Evolutionary conservation across 2,329 filamentous ascomycete genomes (phyloP), one percentile per base, ranked within the genome.

Genomic region (Golovinomyces cichoracearum): DNA sequence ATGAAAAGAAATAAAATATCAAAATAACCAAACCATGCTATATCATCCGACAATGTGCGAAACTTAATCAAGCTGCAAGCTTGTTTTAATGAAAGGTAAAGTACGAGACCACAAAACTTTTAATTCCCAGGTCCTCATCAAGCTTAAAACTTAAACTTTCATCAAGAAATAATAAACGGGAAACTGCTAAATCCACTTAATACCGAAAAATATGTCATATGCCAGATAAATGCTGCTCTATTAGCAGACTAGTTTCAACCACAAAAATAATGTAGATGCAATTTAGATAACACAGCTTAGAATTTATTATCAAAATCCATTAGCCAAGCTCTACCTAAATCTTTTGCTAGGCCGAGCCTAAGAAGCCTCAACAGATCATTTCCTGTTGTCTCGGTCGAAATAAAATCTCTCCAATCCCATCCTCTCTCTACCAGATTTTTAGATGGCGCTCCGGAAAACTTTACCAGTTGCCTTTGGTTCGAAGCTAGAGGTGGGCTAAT

Each of bases 281-380:
- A 9, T 17, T 3, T 17, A 13, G n/a, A n/a, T n/a, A n/a, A n/a
- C n/a, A n/a, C n/a, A n/a, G n/a, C 9, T 57, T 56, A 61, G 50
- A 57, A 45, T 33, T 47, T 50, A 27, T 51, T 53, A 60, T 81
- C 75, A 17, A 75, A 74, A 53, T 80, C 76, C 50, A 72, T 68
- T 29, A 80, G 63, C 78, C 80, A 85, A 48, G 78, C 66, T 57
- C 68, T 71, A 13, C 74, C 79, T 58, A 92, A 64, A 55, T 90
- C 83, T 61, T 72, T 74, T 13, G 83, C 80, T 58, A 93, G 62
- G 2, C 78, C 80, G 47, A 83, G 62, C 54, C 86, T 72, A 62
- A 93, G 60, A 53, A 78, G 71, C 53, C 70, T 69, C 51, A 93
- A 64, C n/a, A 94, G 68, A 53, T 88, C 80, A 45, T 69, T 68